Evolutionary conservation across 768 basidiomycete species (phyloP), one percentile per base, ranked within the genome.

Genomic region (Boletus vinaceobasis): DNA sequence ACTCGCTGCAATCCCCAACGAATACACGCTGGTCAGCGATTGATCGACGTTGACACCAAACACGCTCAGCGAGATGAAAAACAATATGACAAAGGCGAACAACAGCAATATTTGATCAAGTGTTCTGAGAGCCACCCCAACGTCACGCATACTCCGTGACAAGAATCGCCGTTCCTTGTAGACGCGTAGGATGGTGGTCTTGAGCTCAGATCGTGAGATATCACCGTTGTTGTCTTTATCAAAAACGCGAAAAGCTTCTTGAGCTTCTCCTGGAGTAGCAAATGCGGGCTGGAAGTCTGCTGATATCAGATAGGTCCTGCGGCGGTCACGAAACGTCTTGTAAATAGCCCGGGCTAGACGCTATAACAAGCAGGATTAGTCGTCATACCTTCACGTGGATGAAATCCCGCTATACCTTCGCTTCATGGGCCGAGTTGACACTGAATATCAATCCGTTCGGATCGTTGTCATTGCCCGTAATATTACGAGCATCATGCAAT

Each of bases 141-240:
- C 87, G 65, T 91, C 89, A 46, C 82, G 85, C 81, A 91, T 85
- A 26, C 86, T 86, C 48, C 86, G 82, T 39, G 84, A 84, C 27
- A 92, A 75, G 73, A 84, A 85, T 23, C 88, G 79, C 2, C 89
- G 83, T 65, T 92, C 89, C 66, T 86, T 88, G 76, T 91, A 92
- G 13, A 87, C 77, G 64, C 79, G 83, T 56, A 90, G 70, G 26
- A 90, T 65, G 29, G 78, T 79, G 27, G 79, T 74, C 71, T 89
- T 91, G 65, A 92, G 79, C 68, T 92, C 89, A n/a, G 80, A 75
- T 36, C 84, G 82, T 14, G 86, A 84, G 52, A 90, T 76, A 64
- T 92, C 89, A 8, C 87, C 87, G 57, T 91, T 88, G 64, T 80
- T 77, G 65, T 92, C 90, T 60, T 76, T 79, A 70, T 90, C 88